Evolutionary conservation across 768 basidiomycete species (phyloP).

Genomic region (Kwoniella sp.): DNA sequence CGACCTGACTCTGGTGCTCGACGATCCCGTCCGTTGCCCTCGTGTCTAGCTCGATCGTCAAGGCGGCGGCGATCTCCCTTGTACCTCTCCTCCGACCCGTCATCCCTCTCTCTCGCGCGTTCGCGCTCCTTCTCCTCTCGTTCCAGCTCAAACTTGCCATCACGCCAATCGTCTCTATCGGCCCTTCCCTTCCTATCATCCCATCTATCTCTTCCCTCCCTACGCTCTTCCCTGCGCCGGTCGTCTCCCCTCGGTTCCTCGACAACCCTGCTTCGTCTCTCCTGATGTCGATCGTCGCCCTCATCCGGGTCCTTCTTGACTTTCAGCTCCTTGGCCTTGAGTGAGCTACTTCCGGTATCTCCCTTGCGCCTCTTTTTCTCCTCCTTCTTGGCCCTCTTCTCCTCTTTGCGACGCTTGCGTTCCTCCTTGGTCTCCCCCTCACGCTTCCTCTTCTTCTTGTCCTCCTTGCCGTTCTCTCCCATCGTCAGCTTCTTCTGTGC

Average conservation of each 20-base stretch:
- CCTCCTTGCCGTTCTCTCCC: slow-evolving; percentile 58
- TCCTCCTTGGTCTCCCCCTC: slow-evolving; percentile 61
- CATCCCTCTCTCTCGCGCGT: slow-evolving; percentile 8
- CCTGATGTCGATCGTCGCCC: neutral
- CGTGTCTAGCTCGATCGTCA: neutral
- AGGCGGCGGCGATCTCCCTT: slow-evolving; percentile 4
- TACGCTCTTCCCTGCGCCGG: neutral
- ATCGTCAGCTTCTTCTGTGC: slow-evolving; percentile 53
- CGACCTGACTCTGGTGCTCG: too few species aligned
- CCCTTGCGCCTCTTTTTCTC: slow-evolving; percentile 19
- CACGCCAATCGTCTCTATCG: slow-evolving; percentile 29
- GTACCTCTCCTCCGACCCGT: neutral
- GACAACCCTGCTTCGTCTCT: neutral
- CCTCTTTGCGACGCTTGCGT: slow-evolving; percentile 67
- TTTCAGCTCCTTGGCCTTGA: slow-evolving; percentile 1
- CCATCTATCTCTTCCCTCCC: slow-evolving; percentile 1
- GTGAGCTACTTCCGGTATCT: neutral
- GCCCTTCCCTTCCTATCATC: slow-evolving; percentile 11
- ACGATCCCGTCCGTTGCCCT: neutral
- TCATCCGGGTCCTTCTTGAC: slow-evolving; percentile 1
- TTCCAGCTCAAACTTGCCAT: slow-evolving; percentile 27
- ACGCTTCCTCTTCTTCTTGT: slow-evolving; percentile 57
- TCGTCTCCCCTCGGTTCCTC: slow-evolving; percentile 3
- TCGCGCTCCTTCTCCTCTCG: slow-evolving; percentile 14
- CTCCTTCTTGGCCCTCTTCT: slow-evolving; percentile 64